A percentile compares a stretch with the other conserved stretches of the same genome.
Conservation (phyloP, 176 grass and related monocot species). For the Miscanthus lutarioriparius region DNA sequence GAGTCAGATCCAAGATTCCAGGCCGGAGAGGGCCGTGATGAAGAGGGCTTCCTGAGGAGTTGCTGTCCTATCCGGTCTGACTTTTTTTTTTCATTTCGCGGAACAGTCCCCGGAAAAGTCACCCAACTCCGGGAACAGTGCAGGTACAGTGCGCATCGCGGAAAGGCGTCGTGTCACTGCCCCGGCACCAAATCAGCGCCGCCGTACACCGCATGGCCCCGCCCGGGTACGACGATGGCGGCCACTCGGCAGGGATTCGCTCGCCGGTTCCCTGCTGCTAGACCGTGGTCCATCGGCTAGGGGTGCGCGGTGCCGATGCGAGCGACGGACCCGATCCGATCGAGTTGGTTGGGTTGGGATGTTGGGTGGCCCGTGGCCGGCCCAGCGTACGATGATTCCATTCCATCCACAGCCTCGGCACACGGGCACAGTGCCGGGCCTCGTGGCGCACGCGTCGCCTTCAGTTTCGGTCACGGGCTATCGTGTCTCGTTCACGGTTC, state of each 20-base stretch:
- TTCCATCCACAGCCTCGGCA: no score
- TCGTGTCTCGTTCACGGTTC: no score
- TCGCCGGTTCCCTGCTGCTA: background rate
- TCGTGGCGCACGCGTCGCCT: slow-evolving; percentile 22
- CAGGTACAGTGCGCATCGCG: background rate
- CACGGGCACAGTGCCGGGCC: background rate
- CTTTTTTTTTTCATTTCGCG: background rate
- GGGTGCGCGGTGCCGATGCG: background rate
- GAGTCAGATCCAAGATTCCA: slow-evolving; percentile 22
- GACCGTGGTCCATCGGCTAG: background rate
- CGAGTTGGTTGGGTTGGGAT: background rate
- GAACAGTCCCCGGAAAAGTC: no score
- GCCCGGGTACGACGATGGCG: background rate
- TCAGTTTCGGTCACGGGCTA: background rate
- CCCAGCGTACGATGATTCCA: background rate
- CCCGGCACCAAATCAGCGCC: background rate
- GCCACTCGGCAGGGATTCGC: background rate
- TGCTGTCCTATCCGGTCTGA: background rate
- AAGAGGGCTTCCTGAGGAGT: background rate
- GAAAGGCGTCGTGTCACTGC: background rate
- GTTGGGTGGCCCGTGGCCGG: background rate
- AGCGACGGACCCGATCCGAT: background rate
- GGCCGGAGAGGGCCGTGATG: no score
- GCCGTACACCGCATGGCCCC: background rate
- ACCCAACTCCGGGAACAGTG: background rate